These are phyloP conservation scores for Collybiopsis confluens DNA, from an alignment of 768 basidiomycete genomes.

Conservation along the genomic window DNA sequence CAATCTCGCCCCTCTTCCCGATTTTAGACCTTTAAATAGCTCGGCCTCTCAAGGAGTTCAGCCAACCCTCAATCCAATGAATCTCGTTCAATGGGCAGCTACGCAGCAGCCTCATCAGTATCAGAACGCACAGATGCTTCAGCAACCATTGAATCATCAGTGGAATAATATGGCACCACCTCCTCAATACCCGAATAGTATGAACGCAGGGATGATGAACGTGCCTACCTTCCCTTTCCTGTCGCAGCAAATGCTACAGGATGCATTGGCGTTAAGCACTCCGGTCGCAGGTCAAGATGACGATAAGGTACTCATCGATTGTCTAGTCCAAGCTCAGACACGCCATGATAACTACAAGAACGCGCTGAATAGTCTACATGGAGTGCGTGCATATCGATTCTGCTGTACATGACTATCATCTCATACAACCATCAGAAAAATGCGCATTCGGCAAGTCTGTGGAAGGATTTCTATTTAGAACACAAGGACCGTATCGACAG, in stretches of 20 bases:
- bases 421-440: slow-evolving; percentile 31
- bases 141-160: slow-evolving; percentile 19
- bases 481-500: slow-evolving; percentile 58
- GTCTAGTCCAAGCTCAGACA: slow-evolving; percentile 35
- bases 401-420: neutral
- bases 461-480: slow-evolving; percentile 81
- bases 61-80: neutral
- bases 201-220: slow-evolving; percentile 10
- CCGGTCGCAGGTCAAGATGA: slow-evolving; percentile 52
- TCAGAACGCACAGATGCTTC: slow-evolving; percentile 17
- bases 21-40: slow-evolving; percentile 15
- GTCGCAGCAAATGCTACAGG: slow-evolving; percentile 53
- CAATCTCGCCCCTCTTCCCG: slow-evolving; percentile 30
- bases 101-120: slow-evolving; percentile 14
- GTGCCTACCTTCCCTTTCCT: slow-evolving; percentile 34
- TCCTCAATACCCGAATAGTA: slow-evolving; percentile 18
- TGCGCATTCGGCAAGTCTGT: slow-evolving; percentile 54
- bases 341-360: slow-evolving; percentile 54
- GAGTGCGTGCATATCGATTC: slow-evolving; percentile 35
- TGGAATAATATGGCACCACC: slow-evolving; percentile 26
- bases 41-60: slow-evolving; percentile 3
- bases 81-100: neutral
- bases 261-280: slow-evolving; percentile 46
- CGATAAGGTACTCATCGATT: slow-evolving; percentile 54
- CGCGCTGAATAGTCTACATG: slow-evolving; percentile 63